Base-by-base conservation (phyloP, 2,329 filamentous ascomycete genomes). In the Colletotrichum tofieldiae region DNA sequence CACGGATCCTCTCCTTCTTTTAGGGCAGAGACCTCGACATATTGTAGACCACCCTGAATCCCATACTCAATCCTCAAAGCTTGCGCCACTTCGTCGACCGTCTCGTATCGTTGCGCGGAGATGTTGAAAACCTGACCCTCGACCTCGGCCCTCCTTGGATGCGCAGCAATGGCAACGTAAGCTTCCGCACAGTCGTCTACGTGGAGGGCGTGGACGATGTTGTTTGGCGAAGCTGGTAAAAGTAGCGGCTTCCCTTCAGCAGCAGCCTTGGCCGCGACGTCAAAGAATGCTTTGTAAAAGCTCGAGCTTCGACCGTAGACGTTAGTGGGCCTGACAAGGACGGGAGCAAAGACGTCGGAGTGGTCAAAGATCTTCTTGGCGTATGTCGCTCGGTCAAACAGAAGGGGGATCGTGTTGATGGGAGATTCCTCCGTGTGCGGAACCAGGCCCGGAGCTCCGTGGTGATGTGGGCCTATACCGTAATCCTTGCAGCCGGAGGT, bases 401-500 rank as follows among this genome's bases (percentile, higher is more conserved):
- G 39, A 0, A 84, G 18, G 0, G 82, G 32, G 0, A 75, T 73
- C 0, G 79, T 76, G 6, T 81, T 78, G 16, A 86, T 61, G 0
- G 83, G 82, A 0, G 83, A 84, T 0, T 79, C 74, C 74, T 88
- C 86, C 0, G 81, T 83, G 56, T 87, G 86, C 11, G 84, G 82
- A 9, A 75, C 73, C 4, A 87, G 78, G 0, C 71, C 77, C 0
- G 79, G 73, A 0, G 80, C 77, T 2, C 81, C 81, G 60, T 85
- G 80, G 74, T 83, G 58, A 58, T 75, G 51, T 8, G 78, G 77
- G 3, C 75, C 78, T 6, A 73, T 78, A 1, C 86, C 85, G 72
- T 87, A 88, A 76, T 88, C 86, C 70, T 88, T 88, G 76, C 86
- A 87, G 0, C 86, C 86, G 3, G 83, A 86, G 12, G 82, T 84